These are phyloP conservation scores for Lichtheimia hyalospora DNA, from an alignment of 371 early-diverging fungal species.

Conservation along the genomic window DNA sequence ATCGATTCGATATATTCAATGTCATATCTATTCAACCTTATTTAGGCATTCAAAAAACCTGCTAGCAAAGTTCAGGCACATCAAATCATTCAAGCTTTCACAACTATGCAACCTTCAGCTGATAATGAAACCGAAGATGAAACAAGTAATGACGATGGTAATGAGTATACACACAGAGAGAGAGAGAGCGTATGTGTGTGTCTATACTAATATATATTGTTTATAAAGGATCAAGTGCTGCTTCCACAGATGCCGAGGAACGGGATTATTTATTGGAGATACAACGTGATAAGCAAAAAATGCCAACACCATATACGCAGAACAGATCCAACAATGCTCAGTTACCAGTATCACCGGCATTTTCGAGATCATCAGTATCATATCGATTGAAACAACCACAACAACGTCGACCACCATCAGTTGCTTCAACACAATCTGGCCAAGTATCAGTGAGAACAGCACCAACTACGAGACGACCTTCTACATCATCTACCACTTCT, in stretches of 20 bases:
- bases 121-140: conserved; percentile 13
- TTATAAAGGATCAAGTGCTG: conserved; percentile 13
- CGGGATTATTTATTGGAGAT: conserved; percentile 25
- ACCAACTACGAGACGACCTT: conserved; percentile 16
- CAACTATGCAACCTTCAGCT: conserved; percentile 24
- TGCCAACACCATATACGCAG: conserved; percentile 6
- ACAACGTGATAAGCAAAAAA: conserved; percentile 4
- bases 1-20: too few species aligned
- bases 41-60: conserved; percentile 42
- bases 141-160: conserved; percentile 6
- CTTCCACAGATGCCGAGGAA: conserved; percentile 28
- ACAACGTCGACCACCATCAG: conserved; percentile 17
- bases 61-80: conserved; percentile 40
- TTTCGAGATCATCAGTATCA: not conserved
- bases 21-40: too few species aligned
- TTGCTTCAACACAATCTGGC: conserved; percentile 27
- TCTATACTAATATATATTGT: not conserved
- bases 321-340: not conserved
- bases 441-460: conserved; percentile 28
- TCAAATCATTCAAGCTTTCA: conserved; percentile 46
- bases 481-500: conserved; percentile 7
- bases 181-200: not conserved
- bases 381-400: not conserved
- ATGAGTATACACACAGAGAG: not conserved
- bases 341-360: not conserved